Conservation (phyloP, 257 asterid species). For the Cruciata laevipes region DNA sequence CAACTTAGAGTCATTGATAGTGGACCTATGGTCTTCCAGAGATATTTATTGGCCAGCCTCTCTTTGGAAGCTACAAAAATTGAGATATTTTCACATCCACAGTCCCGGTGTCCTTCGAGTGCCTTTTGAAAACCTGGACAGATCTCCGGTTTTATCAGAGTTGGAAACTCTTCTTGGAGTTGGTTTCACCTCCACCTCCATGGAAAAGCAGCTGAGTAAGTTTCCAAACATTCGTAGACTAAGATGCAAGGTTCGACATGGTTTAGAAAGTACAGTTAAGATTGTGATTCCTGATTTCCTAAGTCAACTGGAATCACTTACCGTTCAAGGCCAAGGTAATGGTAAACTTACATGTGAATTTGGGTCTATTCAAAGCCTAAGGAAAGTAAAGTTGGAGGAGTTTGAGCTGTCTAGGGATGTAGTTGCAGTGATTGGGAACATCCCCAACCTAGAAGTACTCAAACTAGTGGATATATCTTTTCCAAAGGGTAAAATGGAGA, state of each 20-base stretch:
- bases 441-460: not conserved
- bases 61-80: not conserved
- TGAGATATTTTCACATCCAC: not conserved
- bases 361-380: too few species aligned
- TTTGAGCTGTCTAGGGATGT: too few species aligned
- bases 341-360: too few species aligned
- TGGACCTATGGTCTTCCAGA: too few species aligned
- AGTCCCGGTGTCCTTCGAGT: not conserved
- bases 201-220: not conserved
- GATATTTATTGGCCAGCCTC: too few species aligned
- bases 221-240: not conserved
- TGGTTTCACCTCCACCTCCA: too few species aligned
- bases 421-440: not conserved
- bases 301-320: too few species aligned
- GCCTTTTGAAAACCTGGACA: not conserved
- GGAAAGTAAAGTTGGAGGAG: not conserved
- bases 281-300: too few species aligned
- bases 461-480: not conserved
- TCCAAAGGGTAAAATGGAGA: not conserved
- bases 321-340: too few species aligned
- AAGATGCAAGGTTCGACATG: not conserved
- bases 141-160: not conserved
- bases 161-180: not conserved
- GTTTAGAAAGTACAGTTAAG: too few species aligned
- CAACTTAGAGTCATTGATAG: too few species aligned